Base-by-base conservation (phyloP, 2,329 filamentous ascomycete genomes). In the Chrysoporthe cubensis region DNA sequence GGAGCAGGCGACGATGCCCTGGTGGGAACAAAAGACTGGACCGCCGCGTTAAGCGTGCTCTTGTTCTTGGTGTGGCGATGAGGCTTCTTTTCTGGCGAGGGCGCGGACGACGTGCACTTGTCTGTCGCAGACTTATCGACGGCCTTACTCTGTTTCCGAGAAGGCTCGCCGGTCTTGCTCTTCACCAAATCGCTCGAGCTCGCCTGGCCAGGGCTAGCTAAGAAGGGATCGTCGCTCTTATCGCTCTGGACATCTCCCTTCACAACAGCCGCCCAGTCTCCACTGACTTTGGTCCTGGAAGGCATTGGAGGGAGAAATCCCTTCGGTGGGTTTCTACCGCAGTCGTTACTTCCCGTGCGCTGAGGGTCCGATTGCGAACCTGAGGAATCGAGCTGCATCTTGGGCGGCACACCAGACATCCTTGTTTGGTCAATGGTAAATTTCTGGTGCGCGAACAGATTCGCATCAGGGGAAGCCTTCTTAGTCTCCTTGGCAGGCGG, bases 11-110 rank as follows among this genome's bases (percentile, higher is more conserved):
- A 40, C 21, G 21, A 43, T 7, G 44, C 11, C 32, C 57, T 62
- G 7, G 64, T 50, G 9, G 71, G 70, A 2, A 66, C 48, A 21
- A 73, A 74, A 44, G 70, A 59, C 58, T 70, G 64, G 34, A 71
- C 72, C 2, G 63, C 50, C 1, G 73, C 72, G 59, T 73, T 73
- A 26, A 72, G 46, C 18, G 43, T 62, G 37, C 56, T 58, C 50
- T 21, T 57, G 37, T 1, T 43, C n/a, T 32, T 68, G 40, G 34
- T 16, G 21, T 37, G 56, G 58, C n/a, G 64, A 64, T 4, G 50
- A 44, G 48, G 14, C 52, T 48, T 44, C 48, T 63, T 69, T 26
- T 62, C 43, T 5, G 66, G 63, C 3, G 69, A 69, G 2, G 66
- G 62, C 11, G 56, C 66, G 2, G 69, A 66, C 2, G 69, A 66